A percentile compares a stretch with the other conserved stretches of the same genome.
phyloP scores from a whole-genome alignment of 2,329 filamentous ascomycete genomes.

The Pseudonectria foliicola region DNA sequence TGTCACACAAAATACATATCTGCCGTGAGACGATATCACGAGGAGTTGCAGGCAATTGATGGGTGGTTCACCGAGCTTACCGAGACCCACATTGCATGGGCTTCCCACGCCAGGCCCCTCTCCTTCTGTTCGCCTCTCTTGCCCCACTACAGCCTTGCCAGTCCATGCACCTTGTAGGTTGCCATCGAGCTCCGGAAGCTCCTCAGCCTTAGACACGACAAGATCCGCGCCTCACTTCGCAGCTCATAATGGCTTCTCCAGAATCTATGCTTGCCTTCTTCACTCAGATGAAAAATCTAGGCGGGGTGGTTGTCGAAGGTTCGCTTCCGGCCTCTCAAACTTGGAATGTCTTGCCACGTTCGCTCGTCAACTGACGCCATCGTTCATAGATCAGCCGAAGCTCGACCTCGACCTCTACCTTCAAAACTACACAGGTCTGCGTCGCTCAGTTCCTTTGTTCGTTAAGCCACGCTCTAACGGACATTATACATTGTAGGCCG shows the following conservation, averaged over 20 bases:
- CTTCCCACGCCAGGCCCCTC: constrained; percentile 5
- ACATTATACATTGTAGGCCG: constrained; percentile 47
- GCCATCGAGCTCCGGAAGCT: constrained; percentile 16
- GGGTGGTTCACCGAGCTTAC: too few species aligned
- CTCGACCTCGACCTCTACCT: constrained; percentile 90
- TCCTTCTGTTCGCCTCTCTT: constrained; percentile 3
- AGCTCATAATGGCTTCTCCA: constrained; percentile 31
- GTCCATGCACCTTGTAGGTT: constrained; percentile 1
- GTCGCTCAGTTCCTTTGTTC: not conserved
- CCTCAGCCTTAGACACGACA: constrained; percentile 5
- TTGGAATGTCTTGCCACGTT: not conserved
- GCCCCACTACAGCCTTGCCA: constrained; percentile 12
- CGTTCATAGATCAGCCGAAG: constrained; percentile 62
- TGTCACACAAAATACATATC: too few species aligned
- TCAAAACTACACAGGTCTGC: constrained; percentile 73
- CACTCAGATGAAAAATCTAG: constrained; percentile 38
- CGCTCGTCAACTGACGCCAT: constrained; percentile 7
- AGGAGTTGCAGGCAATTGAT: too few species aligned
- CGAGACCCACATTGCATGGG: too few species aligned
- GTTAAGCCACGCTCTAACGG: constrained; percentile 6
- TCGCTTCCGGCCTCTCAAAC: constrained; percentile 4
- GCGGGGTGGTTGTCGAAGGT: constrained; percentile 43
- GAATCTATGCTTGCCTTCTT: constrained; percentile 35
- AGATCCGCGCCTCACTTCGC: not conserved
- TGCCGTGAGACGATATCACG: too few species aligned